Conservation (phyloP, 768 basidiomycete species). For the Termitomyces sp. region DNA sequence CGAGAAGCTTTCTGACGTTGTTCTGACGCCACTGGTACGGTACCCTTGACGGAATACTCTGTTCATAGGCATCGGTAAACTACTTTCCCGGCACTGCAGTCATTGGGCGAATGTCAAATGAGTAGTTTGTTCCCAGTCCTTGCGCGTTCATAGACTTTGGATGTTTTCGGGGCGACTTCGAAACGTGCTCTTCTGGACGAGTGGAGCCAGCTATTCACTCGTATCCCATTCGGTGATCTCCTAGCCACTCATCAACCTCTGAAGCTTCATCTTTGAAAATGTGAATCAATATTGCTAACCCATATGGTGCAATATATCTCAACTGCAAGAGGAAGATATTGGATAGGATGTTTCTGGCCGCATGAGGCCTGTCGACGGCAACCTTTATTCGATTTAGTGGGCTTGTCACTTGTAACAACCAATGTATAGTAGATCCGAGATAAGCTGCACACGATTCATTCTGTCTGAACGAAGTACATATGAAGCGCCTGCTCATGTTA, state of each 20-base stretch:
- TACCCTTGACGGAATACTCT: too few species aligned
- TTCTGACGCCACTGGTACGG: neutral
- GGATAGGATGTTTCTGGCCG: too few species aligned
- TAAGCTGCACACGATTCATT: neutral
- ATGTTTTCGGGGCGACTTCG: neutral
- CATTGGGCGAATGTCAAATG: too few species aligned
- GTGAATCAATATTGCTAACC: neutral
- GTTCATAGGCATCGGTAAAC: neutral
- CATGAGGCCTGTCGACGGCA: neutral
- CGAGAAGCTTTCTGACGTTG: neutral
- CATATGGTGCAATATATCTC: too few species aligned
- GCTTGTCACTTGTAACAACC: neutral
- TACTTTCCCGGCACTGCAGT: neutral
- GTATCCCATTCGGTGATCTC: neutral
- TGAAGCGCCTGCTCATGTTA: neutral
- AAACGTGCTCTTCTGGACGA: neutral
- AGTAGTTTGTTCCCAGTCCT: neutral
- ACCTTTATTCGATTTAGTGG: neutral
- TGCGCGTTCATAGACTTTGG: neutral
- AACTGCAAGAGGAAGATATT: neutral
- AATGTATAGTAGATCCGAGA: neutral
- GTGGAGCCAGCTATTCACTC: neutral
- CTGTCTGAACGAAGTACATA: neutral
- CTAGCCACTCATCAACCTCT: neutral
- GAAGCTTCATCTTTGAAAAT: neutral